Percentiles rank a stretch among this genome's conserved stretches.
Evolutionary conservation across 2,329 filamentous ascomycete genomes (phyloP).

Genomic region (Ilyonectria robusta): DNA sequence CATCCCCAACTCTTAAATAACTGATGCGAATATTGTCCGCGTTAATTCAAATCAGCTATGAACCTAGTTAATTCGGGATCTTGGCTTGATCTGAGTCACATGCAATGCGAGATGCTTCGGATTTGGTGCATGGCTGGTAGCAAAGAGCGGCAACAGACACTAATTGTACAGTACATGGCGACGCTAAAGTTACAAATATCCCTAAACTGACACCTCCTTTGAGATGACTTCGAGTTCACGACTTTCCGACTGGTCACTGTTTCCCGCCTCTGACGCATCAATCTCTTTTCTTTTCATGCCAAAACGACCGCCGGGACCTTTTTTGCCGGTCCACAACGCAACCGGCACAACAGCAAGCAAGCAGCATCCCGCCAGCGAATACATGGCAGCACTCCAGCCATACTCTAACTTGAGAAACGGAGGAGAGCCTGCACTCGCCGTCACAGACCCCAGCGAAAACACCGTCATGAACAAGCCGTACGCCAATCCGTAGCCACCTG

Average conservation of each 20-base stretch:
- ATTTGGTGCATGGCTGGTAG: too few relatives aligned
- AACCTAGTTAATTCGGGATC: too few relatives aligned
- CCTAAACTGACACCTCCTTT: too few relatives aligned
- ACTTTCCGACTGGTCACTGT: neutral
- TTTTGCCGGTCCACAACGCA: constrained; percentile 23
- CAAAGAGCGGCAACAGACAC: too few relatives aligned
- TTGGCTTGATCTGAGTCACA: too few relatives aligned
- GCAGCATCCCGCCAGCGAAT: constrained; percentile 20
- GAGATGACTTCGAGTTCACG: too few relatives aligned
- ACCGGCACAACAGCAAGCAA: constrained; percentile 20
- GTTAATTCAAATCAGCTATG: too few relatives aligned
- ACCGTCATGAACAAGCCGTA: constrained; percentile 36
- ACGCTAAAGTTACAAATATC: too few relatives aligned
- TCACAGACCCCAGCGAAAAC: constrained; percentile 30
- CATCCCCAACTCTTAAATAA: neutral
- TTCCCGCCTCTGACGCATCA: neutral
- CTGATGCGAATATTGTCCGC: too few relatives aligned
- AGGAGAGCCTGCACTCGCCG: constrained; percentile 28
- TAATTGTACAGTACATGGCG: neutral
- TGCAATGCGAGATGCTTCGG: too few relatives aligned
- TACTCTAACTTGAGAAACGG: constrained; percentile 16
- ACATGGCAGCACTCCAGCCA: constrained; percentile 32
- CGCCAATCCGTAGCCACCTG: constrained; percentile 32
- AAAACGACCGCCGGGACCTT: constrained; percentile 16
- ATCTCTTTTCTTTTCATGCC: constrained; percentile 9